Conservation (phyloP, 257 asterid genomes). For the Solanum paucissectum region DNA sequence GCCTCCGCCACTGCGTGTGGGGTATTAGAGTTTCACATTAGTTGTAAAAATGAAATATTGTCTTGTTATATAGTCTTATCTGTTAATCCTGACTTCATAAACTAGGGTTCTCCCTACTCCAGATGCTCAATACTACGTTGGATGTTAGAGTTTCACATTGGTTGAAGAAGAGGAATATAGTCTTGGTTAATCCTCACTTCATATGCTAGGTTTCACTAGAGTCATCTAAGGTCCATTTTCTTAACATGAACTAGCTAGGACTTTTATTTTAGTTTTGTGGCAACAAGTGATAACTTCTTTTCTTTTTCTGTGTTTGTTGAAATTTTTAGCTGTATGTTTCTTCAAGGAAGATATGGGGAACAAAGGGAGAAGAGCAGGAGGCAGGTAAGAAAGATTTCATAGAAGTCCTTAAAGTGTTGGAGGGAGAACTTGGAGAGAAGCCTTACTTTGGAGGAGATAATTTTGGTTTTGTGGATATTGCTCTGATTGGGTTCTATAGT, state of each 20-base stretch:
- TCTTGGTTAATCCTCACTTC: too few species aligned
- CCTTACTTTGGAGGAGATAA: slow-evolving; percentile 11
- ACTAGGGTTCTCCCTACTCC: neutral
- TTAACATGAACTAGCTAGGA: too few species aligned
- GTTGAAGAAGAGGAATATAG: too few species aligned
- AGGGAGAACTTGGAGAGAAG: slow-evolving; percentile 9
- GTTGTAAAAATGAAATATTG: neutral
- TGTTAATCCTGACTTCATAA: neutral
- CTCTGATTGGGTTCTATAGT: slow-evolving; percentile 1
- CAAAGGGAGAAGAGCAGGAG: slow-evolving; percentile 9
- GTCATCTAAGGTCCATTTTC: too few species aligned
- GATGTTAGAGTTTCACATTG: neutral
- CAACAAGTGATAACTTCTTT: neutral
- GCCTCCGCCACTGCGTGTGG: too few species aligned
- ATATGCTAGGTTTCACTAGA: too few species aligned
- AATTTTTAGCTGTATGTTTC: neutral
- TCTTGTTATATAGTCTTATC: neutral
- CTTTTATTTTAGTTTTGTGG: too few species aligned
- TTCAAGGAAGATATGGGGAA: neutral
- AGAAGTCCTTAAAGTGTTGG: slow-evolving; percentile 2
- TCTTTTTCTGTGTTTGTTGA: neutral
- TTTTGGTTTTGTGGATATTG: slow-evolving; percentile 7
- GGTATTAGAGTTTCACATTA: too few species aligned
- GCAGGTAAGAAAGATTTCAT: slow-evolving; percentile 10
- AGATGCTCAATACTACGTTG: neutral